phyloP scores from a whole-genome alignment of 108 stramenopile species.

The Fragilariopsis cylindrus region DNA sequence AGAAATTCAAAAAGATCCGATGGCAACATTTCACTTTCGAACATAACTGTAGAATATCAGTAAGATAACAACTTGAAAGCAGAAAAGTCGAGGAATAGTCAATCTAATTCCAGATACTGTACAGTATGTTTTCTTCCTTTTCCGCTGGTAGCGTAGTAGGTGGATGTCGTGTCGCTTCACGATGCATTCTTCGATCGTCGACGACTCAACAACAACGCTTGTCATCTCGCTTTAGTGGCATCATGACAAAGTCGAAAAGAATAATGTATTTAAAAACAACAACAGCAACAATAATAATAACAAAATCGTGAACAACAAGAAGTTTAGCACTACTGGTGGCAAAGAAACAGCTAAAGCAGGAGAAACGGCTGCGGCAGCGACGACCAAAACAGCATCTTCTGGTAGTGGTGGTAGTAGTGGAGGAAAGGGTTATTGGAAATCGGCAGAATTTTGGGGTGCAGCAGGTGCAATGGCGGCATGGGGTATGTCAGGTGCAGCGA shows the following conservation, averaged over 20 bases:
- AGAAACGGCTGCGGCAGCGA: not conserved
- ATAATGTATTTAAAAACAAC: not conserved
- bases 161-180: not conserved
- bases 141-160: not conserved
- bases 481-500: constrained; percentile 88
- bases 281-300: not conserved
- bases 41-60: no score
- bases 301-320: not conserved
- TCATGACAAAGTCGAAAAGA: no score
- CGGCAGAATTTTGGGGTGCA: constrained; percentile 77
- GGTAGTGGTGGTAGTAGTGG: not conserved
- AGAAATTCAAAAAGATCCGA: no score
- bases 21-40: no score
- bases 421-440: constrained; percentile 45
- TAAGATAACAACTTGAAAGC: no score
- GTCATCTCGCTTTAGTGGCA: no score
- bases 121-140: constrained; percentile 11
- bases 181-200: not conserved
- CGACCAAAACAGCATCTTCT: not conserved
- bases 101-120: not conserved
- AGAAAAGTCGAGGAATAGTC: not conserved
- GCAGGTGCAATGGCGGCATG: constrained; percentile 83
- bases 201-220: not conserved
- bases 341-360: constrained; percentile 4
- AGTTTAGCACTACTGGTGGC: not conserved